Conservation (phyloP, 2,329 filamentous ascomycete genomes). For the Nannizziopsis barbatae region DNA sequence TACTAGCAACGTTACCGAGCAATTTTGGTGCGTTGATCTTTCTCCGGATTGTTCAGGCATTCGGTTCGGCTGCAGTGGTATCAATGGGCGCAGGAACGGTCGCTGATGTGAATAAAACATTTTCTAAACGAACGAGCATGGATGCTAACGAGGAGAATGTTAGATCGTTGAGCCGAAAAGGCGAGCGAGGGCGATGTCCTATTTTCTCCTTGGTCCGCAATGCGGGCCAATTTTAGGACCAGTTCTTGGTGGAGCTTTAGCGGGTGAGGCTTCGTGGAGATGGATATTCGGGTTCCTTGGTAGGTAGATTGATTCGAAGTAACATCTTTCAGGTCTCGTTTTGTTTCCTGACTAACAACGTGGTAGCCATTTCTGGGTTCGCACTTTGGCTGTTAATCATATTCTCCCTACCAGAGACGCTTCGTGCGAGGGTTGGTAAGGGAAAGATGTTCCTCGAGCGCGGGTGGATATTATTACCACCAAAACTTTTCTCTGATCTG, state of each 20-base stretch:
- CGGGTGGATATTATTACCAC: background rate
- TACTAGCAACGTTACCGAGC: slow-evolving; percentile 2
- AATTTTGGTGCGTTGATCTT: slow-evolving; percentile 2
- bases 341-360: background rate
- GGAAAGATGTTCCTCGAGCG: background rate
- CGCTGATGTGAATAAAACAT: background rate
- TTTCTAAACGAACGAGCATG: background rate
- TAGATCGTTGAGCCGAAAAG: slow-evolving; percentile 1
- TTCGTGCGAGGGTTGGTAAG: slow-evolving; percentile 2
- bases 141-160: background rate
- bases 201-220: slow-evolving; percentile 2
- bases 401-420: background rate
- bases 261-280: slow-evolving; percentile 17
- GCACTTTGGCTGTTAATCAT: background rate
- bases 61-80: background rate
- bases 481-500: background rate
- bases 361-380: background rate
- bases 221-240: slow-evolving; percentile 34
- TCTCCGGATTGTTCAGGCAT: slow-evolving; percentile 2
- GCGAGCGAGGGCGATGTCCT: background rate
- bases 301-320: background rate
- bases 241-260: slow-evolving; percentile 17
- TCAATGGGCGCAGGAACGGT: slow-evolving; percentile 3
- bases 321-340: background rate
- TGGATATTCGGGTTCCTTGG: slow-evolving; percentile 18